These are phyloP conservation scores for Trichoderma breve DNA, from an alignment of 2,329 filamentous ascomycete species.

Conservation along the genomic window DNA sequence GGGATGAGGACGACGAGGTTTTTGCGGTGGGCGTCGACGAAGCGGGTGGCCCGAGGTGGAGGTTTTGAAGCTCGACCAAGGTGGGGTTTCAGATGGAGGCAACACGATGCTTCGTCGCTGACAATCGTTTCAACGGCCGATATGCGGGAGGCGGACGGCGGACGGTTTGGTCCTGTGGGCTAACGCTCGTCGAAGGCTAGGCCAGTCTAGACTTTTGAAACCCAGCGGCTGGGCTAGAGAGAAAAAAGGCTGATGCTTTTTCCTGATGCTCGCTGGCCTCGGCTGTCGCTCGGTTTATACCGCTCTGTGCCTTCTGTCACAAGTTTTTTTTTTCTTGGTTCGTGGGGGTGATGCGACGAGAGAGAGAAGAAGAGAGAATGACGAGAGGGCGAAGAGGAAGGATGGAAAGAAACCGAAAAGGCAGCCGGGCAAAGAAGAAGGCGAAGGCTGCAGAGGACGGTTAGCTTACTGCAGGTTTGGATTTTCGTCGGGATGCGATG, in stretches of 20 bases:
- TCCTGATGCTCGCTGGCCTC: neutral
- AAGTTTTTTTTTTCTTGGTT: neutral
- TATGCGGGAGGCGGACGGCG: conserved; percentile 20
- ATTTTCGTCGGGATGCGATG: neutral
- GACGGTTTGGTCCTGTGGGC: conserved; percentile 14
- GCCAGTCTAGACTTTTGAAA: conserved; percentile 18
- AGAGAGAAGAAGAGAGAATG: neutral
- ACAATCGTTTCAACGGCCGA: conserved; percentile 16
- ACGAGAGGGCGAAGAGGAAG: neutral
- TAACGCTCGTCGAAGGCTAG: conserved; percentile 15
- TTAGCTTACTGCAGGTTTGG: neutral
- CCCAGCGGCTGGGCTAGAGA: neutral
- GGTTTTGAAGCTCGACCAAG: conserved; percentile 12
- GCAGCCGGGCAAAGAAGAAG: neutral
- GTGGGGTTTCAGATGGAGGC: conserved; percentile 15
- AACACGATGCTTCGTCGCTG: conserved; percentile 10
- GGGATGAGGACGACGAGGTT: neutral
- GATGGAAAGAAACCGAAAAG: neutral
- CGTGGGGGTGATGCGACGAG: conserved; percentile 1
- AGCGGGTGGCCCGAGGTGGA: conserved; percentile 9
- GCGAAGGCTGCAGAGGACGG: neutral
- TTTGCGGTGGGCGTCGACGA: neutral
- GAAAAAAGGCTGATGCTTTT: neutral
- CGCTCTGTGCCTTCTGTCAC: neutral
- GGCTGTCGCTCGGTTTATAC: conserved; percentile 17